phyloP scores from a whole-genome alignment of 2,329 filamentous ascomycete species.

The Penicillium thymicola region DNA sequence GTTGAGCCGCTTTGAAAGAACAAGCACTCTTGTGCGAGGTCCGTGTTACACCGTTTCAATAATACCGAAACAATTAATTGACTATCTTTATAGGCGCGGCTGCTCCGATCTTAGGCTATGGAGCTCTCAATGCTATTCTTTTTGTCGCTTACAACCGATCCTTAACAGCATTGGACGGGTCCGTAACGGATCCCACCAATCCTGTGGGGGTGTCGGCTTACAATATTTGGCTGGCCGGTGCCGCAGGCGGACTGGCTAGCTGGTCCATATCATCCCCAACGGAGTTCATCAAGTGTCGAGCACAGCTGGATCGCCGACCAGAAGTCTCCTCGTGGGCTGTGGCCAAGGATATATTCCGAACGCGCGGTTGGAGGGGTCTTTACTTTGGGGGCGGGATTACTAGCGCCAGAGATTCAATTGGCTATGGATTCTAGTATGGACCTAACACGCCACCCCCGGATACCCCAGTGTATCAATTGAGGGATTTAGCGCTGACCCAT shows the following conservation, averaged over 20 bases:
- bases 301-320: slow-evolving; percentile 60
- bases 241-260: slow-evolving; percentile 75
- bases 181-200: slow-evolving; percentile 44
- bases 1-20: slow-evolving; percentile 34
- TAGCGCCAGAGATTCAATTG: slow-evolving; percentile 76
- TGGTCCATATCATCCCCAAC: slow-evolving; percentile 86
- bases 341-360: slow-evolving; percentile 57
- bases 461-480: slow-evolving; percentile 10
- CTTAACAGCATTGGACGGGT: slow-evolving; percentile 57
- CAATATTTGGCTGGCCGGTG: slow-evolving; percentile 76
- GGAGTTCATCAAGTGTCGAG: slow-evolving; percentile 85
- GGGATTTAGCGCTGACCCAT: background rate
- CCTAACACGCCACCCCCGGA: slow-evolving; percentile 7
- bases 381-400: slow-evolving; percentile 82
- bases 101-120: slow-evolving; percentile 84
- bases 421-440: slow-evolving; percentile 87
- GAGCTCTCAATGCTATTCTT: slow-evolving; percentile 83
- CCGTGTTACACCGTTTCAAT: background rate
- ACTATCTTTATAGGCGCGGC: slow-evolving; percentile 60
- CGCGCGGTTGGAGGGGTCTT: slow-evolving; percentile 64
- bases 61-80: background rate
- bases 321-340: slow-evolving; percentile 61
- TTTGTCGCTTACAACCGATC: slow-evolving; percentile 89
- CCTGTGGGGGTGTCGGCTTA: slow-evolving; percentile 51
- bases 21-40: slow-evolving; percentile 41